These are phyloP conservation scores for Suillus discolor DNA, from an alignment of 768 basidiomycete genomes.

Conservation along the genomic window DNA sequence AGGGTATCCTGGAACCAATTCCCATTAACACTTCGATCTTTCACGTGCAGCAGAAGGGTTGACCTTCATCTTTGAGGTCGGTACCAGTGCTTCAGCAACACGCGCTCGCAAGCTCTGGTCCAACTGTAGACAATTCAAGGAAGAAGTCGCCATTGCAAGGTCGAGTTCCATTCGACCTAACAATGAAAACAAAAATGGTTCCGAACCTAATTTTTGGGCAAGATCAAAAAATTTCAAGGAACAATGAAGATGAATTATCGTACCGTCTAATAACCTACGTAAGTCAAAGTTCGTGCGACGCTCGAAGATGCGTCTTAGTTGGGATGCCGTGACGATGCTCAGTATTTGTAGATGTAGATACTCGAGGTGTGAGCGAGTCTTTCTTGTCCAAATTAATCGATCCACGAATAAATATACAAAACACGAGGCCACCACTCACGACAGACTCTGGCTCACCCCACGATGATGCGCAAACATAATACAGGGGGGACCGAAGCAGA, in stretches of 20 bases:
- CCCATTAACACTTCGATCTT: slow-evolving; percentile 3
- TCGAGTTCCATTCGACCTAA: slow-evolving; percentile 74
- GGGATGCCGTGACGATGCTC: slow-evolving; percentile 84
- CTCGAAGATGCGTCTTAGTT: slow-evolving; percentile 86
- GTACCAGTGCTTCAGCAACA: slow-evolving; percentile 81
- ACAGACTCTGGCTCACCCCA: slow-evolving; percentile 98
- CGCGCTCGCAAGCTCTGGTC: slow-evolving; percentile 69
- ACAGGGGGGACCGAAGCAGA: slow-evolving; percentile 82
- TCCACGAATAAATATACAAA: background rate
- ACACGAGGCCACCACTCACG: slow-evolving; percentile 51
- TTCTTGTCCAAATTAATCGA: slow-evolving; percentile 47
- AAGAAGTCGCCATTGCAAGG: slow-evolving; percentile 79
- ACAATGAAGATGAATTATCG: background rate
- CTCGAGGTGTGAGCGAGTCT: slow-evolving; percentile 93
- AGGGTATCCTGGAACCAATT: slow-evolving; percentile 69
- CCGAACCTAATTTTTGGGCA: slow-evolving; percentile 60
- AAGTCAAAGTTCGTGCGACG: slow-evolving; percentile 92
- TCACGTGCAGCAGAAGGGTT: background rate
- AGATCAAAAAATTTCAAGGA: slow-evolving; percentile 5
- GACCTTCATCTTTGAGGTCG: slow-evolving; percentile 80
- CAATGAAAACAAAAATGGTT: slow-evolving; percentile 76
- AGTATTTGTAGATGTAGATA: slow-evolving; percentile 94
- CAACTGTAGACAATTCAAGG: slow-evolving; percentile 78
- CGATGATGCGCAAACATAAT: slow-evolving; percentile 87
- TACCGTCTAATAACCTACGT: slow-evolving; percentile 70